Base-by-base conservation (phyloP, 2,329 filamentous ascomycete species). In the Arthrocladium fulminans region DNA sequence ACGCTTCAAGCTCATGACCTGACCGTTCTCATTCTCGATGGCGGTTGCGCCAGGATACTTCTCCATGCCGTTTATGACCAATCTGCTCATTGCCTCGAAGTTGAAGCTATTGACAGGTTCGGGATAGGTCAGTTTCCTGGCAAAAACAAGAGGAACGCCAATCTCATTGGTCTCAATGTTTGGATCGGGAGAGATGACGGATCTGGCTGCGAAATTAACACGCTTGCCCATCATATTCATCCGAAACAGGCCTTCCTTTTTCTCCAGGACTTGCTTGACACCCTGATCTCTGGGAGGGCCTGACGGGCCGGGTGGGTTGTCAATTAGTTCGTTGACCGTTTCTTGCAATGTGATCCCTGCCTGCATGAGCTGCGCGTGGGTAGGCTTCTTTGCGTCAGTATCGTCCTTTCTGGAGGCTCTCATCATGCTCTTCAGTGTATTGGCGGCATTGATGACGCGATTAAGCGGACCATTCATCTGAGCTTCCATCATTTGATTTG, bases 111-210 rank as follows among this genome's bases (percentile, higher is more conserved):
- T 98, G 39, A 98, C 92, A 3, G 92, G 92, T 64, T 98, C 92
- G 0, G 92, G 92, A 63, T 94, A 98, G 5, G 92, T 97, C 52
- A 98, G 74, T 65, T 94, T 97, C 64, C 83, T 88, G 1, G 92
- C 92, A 65, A 98, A 98, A 12, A 97, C 92, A n/a, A 90, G 87
- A 15, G 92, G 92, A 2, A 98, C 90, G 65, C 92, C 92, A 57
- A 98, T 97, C 68, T 98, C 92, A 65, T 95, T 97, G 15, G 92
- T 97, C 67, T 98, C 92, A 60, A 98, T 95, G 62, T 97, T 98
- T 2, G 92, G 92, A 63, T 98, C 92, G 0, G 92, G 92, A 8
- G 90, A 97, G 59, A 98, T 98, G 65, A 98, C 92, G 76, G 86
- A 94, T 65, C 92, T 84, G 30, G 92, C 92, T 43, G 92, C 92